phyloP scores from a whole-genome alignment of 495 filamentous ascomycete genomes.

The Annulohypoxylon bovei region DNA sequence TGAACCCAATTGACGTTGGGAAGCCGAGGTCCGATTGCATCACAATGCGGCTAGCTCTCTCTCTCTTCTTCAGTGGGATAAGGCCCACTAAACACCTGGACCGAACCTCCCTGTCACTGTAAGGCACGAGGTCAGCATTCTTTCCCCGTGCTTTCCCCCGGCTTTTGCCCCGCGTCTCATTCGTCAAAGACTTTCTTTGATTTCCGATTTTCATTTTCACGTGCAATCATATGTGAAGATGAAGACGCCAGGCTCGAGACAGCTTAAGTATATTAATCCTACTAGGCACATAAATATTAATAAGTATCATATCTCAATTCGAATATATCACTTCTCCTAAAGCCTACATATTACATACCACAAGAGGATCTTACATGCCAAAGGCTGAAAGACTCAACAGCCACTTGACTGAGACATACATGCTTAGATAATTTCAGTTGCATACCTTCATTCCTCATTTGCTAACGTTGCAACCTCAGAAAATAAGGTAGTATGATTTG shows the following conservation, averaged over 20 bases:
- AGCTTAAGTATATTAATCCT: neutral
- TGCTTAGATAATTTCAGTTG: conserved; percentile 3
- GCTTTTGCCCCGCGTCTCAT: conserved; percentile 34
- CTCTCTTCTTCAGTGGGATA: conserved; percentile 13
- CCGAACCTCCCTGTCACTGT: conserved; percentile 11
- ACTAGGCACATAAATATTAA: too few relatives aligned
- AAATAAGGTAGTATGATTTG: conserved; percentile 6
- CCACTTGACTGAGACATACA: neutral
- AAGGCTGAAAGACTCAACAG: neutral
- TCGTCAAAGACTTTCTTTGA: conserved; percentile 16
- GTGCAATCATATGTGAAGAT: too few relatives aligned
- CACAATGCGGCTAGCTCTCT: conserved; percentile 34
- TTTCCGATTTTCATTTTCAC: conserved; percentile 28
- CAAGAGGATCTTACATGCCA: neutral
- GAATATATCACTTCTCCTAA: neutral
- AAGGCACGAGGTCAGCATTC: conserved; percentile 34
- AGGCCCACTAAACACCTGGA: conserved; percentile 1
- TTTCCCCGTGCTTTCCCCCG: conserved; percentile 29
- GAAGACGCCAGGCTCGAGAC: neutral
- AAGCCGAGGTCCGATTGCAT: conserved; percentile 51
- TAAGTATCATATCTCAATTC: neutral
- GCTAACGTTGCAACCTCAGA: neutral
- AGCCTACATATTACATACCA: neutral
- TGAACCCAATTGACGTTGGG: conserved; percentile 4
- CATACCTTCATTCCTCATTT: neutral